These are phyloP conservation scores for Zizania palustris DNA, from an alignment of 202 grass and related monocot genomes.

Conservation along the genomic window DNA sequence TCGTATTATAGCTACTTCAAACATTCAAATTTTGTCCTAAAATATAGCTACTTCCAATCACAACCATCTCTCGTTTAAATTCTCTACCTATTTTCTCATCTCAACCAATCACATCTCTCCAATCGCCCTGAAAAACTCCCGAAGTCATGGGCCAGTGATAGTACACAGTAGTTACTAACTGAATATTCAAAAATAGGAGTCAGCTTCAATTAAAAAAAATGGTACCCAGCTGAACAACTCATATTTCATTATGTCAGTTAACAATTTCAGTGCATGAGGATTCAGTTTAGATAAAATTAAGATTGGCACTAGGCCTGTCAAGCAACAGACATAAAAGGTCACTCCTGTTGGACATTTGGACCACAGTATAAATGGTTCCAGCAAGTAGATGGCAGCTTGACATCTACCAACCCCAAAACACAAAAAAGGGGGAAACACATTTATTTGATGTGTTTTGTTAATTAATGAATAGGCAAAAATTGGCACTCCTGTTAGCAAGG, in stretches of 20 bases:
- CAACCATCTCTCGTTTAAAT: too few relatives aligned
- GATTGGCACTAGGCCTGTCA: slow-evolving; percentile 37
- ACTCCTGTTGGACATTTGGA: slow-evolving; percentile 46
- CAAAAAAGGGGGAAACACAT: background rate
- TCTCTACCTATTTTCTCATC: too few relatives aligned
- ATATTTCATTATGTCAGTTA: slow-evolving; percentile 41
- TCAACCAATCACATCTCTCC: too few relatives aligned
- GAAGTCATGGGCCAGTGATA: too few relatives aligned
- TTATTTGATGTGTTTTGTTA: background rate
- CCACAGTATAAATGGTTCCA: slow-evolving; percentile 38
- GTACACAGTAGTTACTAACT: background rate
- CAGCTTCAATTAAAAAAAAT: slow-evolving; percentile 28
- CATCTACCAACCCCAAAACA: background rate
- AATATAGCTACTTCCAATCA: too few relatives aligned
- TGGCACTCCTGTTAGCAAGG: background rate
- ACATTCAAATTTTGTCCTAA: too few relatives aligned
- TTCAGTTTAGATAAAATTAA: slow-evolving; percentile 43
- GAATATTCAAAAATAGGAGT: slow-evolving; percentile 40
- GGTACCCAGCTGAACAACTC: slow-evolving; percentile 46
- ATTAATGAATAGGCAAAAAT: background rate
- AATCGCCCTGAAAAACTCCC: too few relatives aligned
- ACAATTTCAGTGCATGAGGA: slow-evolving; percentile 34
- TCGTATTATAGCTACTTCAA: too few relatives aligned
- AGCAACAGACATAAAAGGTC: slow-evolving; percentile 28
- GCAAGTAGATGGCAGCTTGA: too few relatives aligned